These are phyloP conservation scores for Triticum timopheevii DNA, from an alignment of 176 grass and related monocot genomes.

Conservation along the genomic window DNA sequence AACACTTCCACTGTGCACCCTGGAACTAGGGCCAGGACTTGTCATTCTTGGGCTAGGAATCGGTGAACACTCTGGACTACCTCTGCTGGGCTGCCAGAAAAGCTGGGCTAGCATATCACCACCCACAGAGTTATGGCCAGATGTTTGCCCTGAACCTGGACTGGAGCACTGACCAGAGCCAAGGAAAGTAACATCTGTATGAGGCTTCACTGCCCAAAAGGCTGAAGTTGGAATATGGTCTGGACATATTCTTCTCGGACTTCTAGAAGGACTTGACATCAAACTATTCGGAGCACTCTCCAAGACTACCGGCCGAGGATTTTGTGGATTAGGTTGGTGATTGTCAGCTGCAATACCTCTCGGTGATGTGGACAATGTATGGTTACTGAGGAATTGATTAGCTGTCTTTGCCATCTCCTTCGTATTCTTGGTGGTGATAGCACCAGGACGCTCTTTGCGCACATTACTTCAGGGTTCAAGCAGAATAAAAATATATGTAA, in stretches of 20 bases:
- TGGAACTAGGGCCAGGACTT: conserved; percentile 89
- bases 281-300: conserved; percentile 94
- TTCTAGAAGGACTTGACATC: conserved; percentile 94
- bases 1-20: conserved; percentile 92
- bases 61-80: conserved; percentile 92
- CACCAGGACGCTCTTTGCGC: conserved; percentile 55
- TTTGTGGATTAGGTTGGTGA: conserved; percentile 64
- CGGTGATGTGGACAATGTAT: conserved; percentile 59
- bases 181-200: conserved; percentile 80
- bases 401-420: conserved; percentile 56
- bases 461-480: conserved; percentile 54
- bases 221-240: conserved; percentile 86
- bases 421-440: conserved; percentile 43
- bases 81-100: conserved; percentile 82
- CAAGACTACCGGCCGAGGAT: conserved; percentile 49
- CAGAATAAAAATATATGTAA: conserved; percentile 48
- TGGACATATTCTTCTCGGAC: conserved; percentile 73
- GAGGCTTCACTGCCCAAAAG: conserved; percentile 76
- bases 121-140: conserved; percentile 95
- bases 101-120: conserved; percentile 86
- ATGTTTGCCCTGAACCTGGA: conserved; percentile 98
- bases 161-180: conserved; percentile 98
- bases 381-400: conserved; percentile 47
- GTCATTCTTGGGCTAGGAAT: conserved; percentile 96
- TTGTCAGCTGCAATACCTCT: conserved; percentile 48